Conservation (phyloP, 495 filamentous ascomycete species). For the Neurospora intermedia region DNA sequence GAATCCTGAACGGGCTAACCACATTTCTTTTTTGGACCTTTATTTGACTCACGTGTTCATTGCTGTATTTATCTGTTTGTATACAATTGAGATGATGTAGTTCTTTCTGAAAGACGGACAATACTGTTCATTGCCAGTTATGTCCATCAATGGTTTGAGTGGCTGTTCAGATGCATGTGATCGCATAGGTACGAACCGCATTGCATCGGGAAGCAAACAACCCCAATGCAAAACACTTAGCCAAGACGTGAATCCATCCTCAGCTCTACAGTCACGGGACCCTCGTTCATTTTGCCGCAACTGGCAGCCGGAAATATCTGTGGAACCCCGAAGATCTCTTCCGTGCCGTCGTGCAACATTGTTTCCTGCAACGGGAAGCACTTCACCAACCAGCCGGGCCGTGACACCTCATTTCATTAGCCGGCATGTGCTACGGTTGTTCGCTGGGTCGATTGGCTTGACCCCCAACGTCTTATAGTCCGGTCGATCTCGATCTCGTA, state of each 20-base stretch:
- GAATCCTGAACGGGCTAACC: too few species aligned
- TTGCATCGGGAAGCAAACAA: not conserved
- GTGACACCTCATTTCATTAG: not conserved
- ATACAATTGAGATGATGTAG: fast-evolving
- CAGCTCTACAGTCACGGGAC: not conserved
- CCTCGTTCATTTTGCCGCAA: not conserved
- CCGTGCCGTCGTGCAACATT: not conserved
- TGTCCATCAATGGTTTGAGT: not conserved
- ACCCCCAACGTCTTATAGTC: not conserved
- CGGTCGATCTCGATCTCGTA: not conserved
- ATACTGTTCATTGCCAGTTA: not conserved
- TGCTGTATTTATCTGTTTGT: fast-evolving
- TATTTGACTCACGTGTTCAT: not conserved
- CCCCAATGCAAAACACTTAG: not conserved
- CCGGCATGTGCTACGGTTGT: not conserved
- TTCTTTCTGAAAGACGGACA: not conserved
- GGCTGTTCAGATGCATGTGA: not conserved
- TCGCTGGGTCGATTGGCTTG: not conserved
- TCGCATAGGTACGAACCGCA: not conserved
- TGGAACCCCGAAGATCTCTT: not conserved
- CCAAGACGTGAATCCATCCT: not conserved
- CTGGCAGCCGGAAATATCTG: not conserved
- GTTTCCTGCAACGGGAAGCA: not conserved
- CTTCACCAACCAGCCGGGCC: not conserved
- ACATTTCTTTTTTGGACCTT: not conserved